Evolutionary conservation across 441 rosid species (phyloP), one percentile per base, ranked within the genome.

Genomic region (Metrosideros polymorpha): DNA sequence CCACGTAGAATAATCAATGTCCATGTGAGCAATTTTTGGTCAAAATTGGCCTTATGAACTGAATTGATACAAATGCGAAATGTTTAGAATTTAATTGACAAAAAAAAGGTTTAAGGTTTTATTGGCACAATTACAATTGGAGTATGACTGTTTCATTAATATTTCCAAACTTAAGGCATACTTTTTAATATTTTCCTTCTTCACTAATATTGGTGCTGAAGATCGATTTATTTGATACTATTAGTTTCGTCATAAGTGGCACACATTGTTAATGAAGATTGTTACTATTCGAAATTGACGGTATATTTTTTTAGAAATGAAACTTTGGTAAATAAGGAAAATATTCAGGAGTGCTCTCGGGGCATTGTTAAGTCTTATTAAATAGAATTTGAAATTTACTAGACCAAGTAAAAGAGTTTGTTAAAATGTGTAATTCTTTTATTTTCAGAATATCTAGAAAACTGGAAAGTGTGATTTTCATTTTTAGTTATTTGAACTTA

Each of bases 201-300:
- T n/a, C 9, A 1, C 2, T 15, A 3, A 61, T 30, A 7, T 30
- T 3, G 22, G 15, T 0, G 1, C 10, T 61, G 9, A 15, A 0
- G 0, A 29, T 0, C 9, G 1, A 30, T 30, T 1, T 7, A 61
- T 7, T 30, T 30, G 22, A 7, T 61, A 4, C 30, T 30, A 9
- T 1, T 15, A 1, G 10, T 7, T 61, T 7, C 10, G 6, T 0
- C 1, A 17, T 29, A 0, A 61, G 32, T 10, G 17, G 0, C 10
- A 15, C 75, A 4, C 18, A 15, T 7, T 61, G 1, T 15, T 15
- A 0, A 4, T 4, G 18, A 5, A 30, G 17, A 15, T 15, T 15
- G 12, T 61, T 17, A 61, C 0, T 61, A 61, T 30, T 61, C 15
- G 12, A 24, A 57, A 61, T 30, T 61, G 75, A 0, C 6, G 0